These are phyloP conservation scores for Pittosporum tobira DNA, from an alignment of 129 eudicot species.

Conservation along the genomic window DNA sequence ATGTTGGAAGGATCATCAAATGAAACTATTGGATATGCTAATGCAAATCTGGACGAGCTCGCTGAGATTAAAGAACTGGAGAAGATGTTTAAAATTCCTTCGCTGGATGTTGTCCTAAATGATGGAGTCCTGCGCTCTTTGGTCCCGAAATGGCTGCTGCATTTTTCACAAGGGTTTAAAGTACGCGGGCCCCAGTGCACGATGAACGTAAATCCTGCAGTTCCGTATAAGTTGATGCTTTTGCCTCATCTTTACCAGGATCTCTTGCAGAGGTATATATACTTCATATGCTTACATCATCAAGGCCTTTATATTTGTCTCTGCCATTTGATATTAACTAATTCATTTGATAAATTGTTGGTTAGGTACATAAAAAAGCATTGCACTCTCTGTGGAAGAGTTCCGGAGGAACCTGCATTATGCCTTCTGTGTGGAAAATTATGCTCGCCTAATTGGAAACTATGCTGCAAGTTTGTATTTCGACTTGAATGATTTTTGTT, in stretches of 20 bases:
- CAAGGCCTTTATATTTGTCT: neutral
- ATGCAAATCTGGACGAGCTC: constrained; percentile 38
- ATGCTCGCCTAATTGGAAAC: constrained; percentile 87
- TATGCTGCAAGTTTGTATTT: constrained; percentile 81
- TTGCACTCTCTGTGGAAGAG: constrained; percentile 63
- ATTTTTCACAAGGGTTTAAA: constrained; percentile 46
- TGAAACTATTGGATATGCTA: constrained; percentile 30
- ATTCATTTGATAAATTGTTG: neutral
- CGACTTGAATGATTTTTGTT: neutral
- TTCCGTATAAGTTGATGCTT: constrained; percentile 69
- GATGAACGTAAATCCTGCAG: constrained; percentile 48
- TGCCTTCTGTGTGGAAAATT: constrained; percentile 87
- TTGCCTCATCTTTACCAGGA: constrained; percentile 87
- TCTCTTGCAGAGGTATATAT: constrained; percentile 71
- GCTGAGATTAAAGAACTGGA: constrained; percentile 53
- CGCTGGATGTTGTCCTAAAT: constrained; percentile 36
- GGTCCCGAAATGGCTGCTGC: constrained; percentile 57
- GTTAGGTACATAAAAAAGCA: constrained; percentile 70
- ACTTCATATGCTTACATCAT: neutral
- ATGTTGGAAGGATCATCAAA: constrained; percentile 22
- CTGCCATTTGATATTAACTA: constrained; percentile 1
- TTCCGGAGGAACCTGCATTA: constrained; percentile 79
- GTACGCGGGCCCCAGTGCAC: constrained; percentile 21
- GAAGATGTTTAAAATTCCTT: constrained; percentile 62
- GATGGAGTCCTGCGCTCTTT: constrained; percentile 39